Conservation (phyloP, 257 asterid species). For the Buddleja alternifolia region DNA sequence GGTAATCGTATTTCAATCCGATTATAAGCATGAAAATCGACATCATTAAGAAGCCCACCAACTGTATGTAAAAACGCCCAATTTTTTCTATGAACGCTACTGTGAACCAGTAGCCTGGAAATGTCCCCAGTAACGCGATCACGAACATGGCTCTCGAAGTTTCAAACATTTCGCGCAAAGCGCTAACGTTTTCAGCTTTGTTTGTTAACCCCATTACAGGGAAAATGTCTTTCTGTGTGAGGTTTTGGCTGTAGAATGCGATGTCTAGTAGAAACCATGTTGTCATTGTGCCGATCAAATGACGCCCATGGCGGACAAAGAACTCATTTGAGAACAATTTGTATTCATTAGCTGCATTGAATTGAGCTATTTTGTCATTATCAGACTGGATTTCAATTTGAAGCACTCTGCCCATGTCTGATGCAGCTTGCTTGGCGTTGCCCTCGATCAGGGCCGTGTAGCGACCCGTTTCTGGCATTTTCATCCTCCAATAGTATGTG, state of each 20-base stretch:
- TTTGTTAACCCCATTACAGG: conserved; percentile 38
- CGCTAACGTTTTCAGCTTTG: conserved; percentile 26
- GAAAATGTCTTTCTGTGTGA: conserved; percentile 41
- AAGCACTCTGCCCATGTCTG: conserved; percentile 44
- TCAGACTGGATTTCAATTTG: conserved; percentile 42
- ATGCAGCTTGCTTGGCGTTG: conserved; percentile 45
- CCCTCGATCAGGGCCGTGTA: conserved; percentile 49
- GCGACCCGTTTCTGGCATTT: conserved; percentile 48
- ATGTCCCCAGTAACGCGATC: conserved; percentile 40
- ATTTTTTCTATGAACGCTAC: conserved; percentile 41
- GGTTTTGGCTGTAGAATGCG: conserved; percentile 41
- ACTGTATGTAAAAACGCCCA: conserved; percentile 42
- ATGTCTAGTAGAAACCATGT: conserved; percentile 43
- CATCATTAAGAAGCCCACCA: conserved; percentile 49
- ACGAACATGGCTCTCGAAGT: conserved; percentile 52
- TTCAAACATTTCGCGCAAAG: conserved; percentile 41
- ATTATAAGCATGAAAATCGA: conserved; percentile 43
- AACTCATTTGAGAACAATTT: conserved; percentile 34
- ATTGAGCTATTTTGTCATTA: conserved; percentile 31
- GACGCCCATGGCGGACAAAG: conserved; percentile 35
- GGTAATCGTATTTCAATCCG: conserved; percentile 38
- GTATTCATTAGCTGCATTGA: conserved; percentile 37
- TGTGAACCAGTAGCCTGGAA: conserved; percentile 47
- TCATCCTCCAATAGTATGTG: conserved; percentile 49
- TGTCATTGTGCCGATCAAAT: conserved; percentile 32